Percentiles rank a stretch among this genome's conserved stretches.
Evolutionary conservation across 176 grass and related monocot genomes (phyloP).

Genomic region (Eragrostis curvula): DNA sequence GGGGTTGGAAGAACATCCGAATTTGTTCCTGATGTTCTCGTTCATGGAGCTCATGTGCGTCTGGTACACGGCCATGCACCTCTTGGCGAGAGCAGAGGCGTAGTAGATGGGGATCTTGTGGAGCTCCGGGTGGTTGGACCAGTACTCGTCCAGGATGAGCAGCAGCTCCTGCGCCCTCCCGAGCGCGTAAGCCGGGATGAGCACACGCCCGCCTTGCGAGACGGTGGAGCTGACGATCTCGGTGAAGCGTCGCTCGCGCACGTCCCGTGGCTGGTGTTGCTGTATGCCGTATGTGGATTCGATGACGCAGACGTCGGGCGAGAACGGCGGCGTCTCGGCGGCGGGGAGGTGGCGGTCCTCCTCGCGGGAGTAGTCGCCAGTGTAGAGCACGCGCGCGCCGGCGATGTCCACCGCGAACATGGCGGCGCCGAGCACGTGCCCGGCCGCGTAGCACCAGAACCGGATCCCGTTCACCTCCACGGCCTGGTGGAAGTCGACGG

Average conservation of each 20-base stretch:
- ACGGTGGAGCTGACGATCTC: slow-evolving; percentile 79
- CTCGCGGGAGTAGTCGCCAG: slow-evolving; percentile 90
- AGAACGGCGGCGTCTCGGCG: slow-evolving; percentile 82
- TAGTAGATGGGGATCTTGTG: slow-evolving; percentile 96
- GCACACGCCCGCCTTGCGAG: slow-evolving; percentile 75
- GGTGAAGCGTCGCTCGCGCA: slow-evolving; percentile 86
- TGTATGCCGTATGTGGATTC: slow-evolving; percentile 91
- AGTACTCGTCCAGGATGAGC: slow-evolving; percentile 94
- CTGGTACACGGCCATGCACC: slow-evolving; percentile 94
- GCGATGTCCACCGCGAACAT: slow-evolving; percentile 99
- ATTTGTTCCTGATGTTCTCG: slow-evolving; percentile 80
- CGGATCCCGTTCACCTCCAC: slow-evolving; percentile 90
- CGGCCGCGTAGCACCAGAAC: slow-evolving; percentile 95
- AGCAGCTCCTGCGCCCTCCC: slow-evolving; percentile 88
- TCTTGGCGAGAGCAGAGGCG: slow-evolving; percentile 87
- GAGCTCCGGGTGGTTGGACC: slow-evolving; percentile 86
- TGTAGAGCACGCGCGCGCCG: slow-evolving; percentile 81
- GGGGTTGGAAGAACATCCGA: slow-evolving; percentile 75
- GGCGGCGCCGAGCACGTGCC: slow-evolving; percentile 90
- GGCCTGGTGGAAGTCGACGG: slow-evolving; percentile 89
- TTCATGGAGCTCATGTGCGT: slow-evolving; percentile 97
- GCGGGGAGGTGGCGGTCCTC: slow-evolving; percentile 87
- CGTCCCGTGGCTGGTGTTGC: slow-evolving; percentile 71
- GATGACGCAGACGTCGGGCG: slow-evolving; percentile 88
- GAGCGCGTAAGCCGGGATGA: slow-evolving; percentile 91